phyloP scores from a whole-genome alignment of 2,329 filamentous ascomycete genomes.

The Aspergillus aculeatus region DNA sequence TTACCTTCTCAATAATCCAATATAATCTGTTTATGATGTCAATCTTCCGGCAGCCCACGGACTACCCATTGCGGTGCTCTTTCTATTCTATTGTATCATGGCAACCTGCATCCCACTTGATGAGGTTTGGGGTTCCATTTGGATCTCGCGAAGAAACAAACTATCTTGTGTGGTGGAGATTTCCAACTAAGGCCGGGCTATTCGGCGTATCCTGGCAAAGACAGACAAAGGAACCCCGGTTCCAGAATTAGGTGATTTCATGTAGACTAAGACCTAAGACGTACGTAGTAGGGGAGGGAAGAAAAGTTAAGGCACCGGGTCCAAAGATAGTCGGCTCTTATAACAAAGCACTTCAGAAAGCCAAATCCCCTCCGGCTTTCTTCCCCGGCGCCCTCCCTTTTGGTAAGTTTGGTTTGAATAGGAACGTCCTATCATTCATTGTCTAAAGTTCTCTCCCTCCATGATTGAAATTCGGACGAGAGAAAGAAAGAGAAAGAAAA shows the following conservation, averaged over 20 bases:
- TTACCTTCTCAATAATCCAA: background rate
- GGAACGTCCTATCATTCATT: slow-evolving; percentile 18
- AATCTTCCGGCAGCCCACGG: background rate
- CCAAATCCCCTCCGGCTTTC: slow-evolving; percentile 19
- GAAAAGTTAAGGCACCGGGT: slow-evolving; percentile 3
- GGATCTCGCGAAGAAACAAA: background rate
- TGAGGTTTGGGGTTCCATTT: slow-evolving; percentile 1
- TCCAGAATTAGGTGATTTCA: slow-evolving; percentile 1
- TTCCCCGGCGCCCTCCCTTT: slow-evolving; percentile 9
- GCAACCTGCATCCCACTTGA: background rate
- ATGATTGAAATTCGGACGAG: background rate
- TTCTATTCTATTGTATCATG: background rate
- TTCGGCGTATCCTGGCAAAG: slow-evolving; percentile 9
- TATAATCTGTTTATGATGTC: background rate
- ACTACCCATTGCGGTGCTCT: background rate
- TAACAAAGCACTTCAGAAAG: slow-evolving; percentile 23
- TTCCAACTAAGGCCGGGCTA: background rate
- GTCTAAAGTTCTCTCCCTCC: slow-evolving; percentile 18
- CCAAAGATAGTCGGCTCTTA: slow-evolving; percentile 17
- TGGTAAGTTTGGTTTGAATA: slow-evolving; percentile 25
- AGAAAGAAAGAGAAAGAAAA: background rate
- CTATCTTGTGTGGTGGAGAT: background rate
- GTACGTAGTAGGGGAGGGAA: slow-evolving; percentile 8
- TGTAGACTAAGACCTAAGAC: background rate
- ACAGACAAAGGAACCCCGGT: slow-evolving; percentile 7